Percentiles rank a stretch among this genome's conserved stretches.
These are phyloP conservation scores for Lactarius trivialis DNA, from an alignment of 768 basidiomycete species.

Conservation along the genomic window DNA sequence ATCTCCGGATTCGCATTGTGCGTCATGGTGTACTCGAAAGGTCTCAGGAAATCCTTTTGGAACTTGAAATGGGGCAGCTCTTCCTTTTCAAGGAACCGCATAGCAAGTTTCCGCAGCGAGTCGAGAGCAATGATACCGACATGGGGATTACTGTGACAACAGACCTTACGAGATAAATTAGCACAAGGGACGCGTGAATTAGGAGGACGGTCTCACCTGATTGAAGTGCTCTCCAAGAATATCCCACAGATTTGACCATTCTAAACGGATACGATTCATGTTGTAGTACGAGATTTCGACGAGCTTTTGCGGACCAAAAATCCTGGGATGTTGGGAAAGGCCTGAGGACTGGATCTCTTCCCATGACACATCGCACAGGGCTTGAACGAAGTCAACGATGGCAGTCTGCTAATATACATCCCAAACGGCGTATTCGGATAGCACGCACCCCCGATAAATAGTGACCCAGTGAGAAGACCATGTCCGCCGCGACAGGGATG, in stretches of 20 bases:
- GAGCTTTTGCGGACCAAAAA: conserved; percentile 96
- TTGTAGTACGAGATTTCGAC: conserved; percentile 99
- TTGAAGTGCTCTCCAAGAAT: conserved; percentile 99
- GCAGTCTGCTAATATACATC: conserved; percentile 54
- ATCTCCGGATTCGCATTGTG: conserved; percentile 95
- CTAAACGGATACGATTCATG: conserved; percentile 95
- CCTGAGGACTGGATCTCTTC: conserved; percentile 98
- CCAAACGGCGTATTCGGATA: background rate
- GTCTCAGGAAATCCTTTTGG: conserved; percentile 97
- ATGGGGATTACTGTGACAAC: conserved; percentile 95
- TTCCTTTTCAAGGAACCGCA: conserved; percentile 98
- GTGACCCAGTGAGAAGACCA: conserved; percentile 96
- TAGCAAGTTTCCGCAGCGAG: conserved; percentile 91
- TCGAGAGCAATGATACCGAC: conserved; percentile 97
- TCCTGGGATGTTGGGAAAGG: conserved; percentile 83
- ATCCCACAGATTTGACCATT: conserved; percentile 98
- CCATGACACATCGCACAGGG: conserved; percentile 96
- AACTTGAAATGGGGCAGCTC: conserved; percentile 98
- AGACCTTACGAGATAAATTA: conserved; percentile 58
- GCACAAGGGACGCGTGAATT: background rate
- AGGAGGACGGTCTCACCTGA: conserved; percentile 48
- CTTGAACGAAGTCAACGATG: conserved; percentile 96
- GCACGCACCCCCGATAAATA: conserved; percentile 86
- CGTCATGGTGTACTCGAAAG: conserved; percentile 96
- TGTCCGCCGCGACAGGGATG: conserved; percentile 97